These are phyloP conservation scores for Saccharomycopsis selenospora DNA, from an alignment of 805 yeast species.

Conservation along the genomic window DNA sequence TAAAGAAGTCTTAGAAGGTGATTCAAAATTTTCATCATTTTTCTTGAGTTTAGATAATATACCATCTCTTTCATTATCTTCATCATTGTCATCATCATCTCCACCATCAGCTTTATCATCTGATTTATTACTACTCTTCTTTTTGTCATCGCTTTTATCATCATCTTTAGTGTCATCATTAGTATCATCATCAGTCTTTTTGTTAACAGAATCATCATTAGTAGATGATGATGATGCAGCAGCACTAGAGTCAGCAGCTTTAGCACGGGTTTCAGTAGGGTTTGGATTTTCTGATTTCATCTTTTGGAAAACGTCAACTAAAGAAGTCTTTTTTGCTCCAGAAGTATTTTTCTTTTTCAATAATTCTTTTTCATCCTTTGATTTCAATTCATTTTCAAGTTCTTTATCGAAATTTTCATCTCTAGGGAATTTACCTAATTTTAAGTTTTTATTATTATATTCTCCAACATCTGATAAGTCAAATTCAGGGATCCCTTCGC, in stretches of 20 bases:
- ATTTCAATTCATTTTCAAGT: constrained; percentile 73
- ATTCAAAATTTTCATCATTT: constrained; percentile 38
- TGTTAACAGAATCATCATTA: background rate
- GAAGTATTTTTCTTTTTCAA: constrained; percentile 31
- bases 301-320: constrained; percentile 61
- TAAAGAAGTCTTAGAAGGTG: constrained; percentile 66
- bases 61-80: constrained; percentile 23
- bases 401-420: constrained; percentile 83
- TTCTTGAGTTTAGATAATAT: constrained; percentile 29
- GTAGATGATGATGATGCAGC: background rate
- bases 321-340: constrained; percentile 32
- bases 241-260: constrained; percentile 2
- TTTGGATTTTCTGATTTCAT: constrained; percentile 39
- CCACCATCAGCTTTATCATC: constrained; percentile 13
- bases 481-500: constrained; percentile 36
- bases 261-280: constrained; percentile 20
- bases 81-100: constrained; percentile 15
- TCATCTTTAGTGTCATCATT: constrained; percentile 9
- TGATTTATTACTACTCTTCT: constrained; percentile 25
- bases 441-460: constrained; percentile 66
- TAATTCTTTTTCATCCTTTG: constrained; percentile 60
- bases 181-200: background rate
- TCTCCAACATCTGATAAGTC: constrained; percentile 39
- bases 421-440: constrained; percentile 75
- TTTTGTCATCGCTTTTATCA: constrained; percentile 20